Base-by-base conservation (phyloP, 169 alveolate genomes). In the Plasmodium blacklocki region DNA sequence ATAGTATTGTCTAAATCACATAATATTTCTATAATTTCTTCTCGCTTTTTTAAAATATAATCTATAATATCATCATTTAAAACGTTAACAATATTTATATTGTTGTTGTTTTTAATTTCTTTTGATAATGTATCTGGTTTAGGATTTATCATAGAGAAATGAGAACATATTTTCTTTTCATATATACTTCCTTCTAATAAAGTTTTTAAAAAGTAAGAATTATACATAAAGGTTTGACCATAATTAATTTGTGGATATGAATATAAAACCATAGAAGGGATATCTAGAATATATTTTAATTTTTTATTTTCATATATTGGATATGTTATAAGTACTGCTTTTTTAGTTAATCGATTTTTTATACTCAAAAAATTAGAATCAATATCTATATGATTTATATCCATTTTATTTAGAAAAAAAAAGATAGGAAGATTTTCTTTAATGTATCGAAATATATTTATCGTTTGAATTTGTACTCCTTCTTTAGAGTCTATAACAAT, bases 381-480 rank as follows among this genome's bases (percentile, higher is more conserved):
- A 8, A 86, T 49, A 23, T 86, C 92, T 29, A 70, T 45, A 71
- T 93, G 94, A 11, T 90, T 64, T 54, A 93, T 60, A 88, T 97
- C 99, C 93, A 96, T 94, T 86, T 97, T 97, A 80, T 97, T 97
- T 21, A 97, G 89, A 83, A 97, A 97, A 52, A 96, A 96, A 39
- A 94, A 87, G 54, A 96, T 93, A 8, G 99, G 99, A 50, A 96
- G 89, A 14, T 93, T 88, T 70, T 91, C 95, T 89, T 94, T 97
- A 71, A 96, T 94, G 62, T 93, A 90, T 95, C 98, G 96, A 19
- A 94, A 96, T 26, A 97, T 93, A 68, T 96, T 95, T 52, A 89
- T 73, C n/a, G 97, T 93, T 92, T 96, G 94, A 50, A 97, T 96
- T 93, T 96, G 92, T 29, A 97, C 96, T 1, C 98, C 98, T 39